phyloP scores from a whole-genome alignment of 805 yeast genomes.

The Candida ponderosae region DNA sequence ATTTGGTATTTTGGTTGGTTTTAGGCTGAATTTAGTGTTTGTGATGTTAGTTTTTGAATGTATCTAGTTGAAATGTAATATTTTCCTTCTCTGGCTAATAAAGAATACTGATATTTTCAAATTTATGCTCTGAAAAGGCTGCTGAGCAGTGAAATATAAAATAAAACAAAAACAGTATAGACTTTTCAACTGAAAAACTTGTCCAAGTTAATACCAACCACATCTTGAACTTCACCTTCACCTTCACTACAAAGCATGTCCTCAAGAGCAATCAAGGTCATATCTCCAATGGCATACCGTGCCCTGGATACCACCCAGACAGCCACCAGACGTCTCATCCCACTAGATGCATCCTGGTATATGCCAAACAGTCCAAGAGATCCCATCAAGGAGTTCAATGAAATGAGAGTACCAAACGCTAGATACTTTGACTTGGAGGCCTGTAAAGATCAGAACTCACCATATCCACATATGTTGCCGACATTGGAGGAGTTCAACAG shows the following conservation, averaged over 20 bases:
- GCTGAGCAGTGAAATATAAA: no score
- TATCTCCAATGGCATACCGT: constrained; percentile 17
- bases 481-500: constrained; percentile 42
- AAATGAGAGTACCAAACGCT: constrained; percentile 56
- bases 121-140: no score
- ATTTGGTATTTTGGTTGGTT: no score
- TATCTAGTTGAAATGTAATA: no score
- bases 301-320: constrained; percentile 12
- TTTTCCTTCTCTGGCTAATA: no score
- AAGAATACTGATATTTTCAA: no score
- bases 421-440: constrained; percentile 75
- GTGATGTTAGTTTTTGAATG: no score
- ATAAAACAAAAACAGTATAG: no score
- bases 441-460: constrained; percentile 47
- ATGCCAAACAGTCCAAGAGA: constrained; percentile 66
- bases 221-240: no score
- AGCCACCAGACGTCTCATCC: constrained; percentile 22
- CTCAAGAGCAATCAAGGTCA: constrained; percentile 14
- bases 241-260: constrained; percentile 18
- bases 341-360: constrained; percentile 90
- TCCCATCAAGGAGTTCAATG: constrained; percentile 49
- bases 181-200: no score
- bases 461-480: constrained; percentile 92
- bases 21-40: no score
- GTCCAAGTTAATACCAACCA: no score